These are phyloP conservation scores for Hortaea sp. DNA, from an alignment of 2,329 filamentous ascomycete genomes.

Conservation along the genomic window DNA sequence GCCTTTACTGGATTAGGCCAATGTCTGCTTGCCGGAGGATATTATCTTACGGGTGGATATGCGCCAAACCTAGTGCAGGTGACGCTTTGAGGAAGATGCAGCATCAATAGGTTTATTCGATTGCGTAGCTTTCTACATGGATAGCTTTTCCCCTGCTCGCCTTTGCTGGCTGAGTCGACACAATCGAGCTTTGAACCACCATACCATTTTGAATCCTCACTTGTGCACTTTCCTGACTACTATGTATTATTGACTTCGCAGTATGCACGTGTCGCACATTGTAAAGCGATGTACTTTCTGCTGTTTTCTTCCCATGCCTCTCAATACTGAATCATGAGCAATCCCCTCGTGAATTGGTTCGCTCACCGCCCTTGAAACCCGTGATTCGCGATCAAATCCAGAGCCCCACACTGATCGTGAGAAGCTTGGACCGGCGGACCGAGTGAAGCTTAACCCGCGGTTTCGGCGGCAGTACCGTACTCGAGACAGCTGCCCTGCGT, in stretches of 20 bases:
- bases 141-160: constrained; percentile 15
- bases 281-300: no score
- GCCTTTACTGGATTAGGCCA: not conserved
- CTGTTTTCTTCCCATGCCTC: no score
- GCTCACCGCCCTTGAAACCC: no score
- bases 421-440: not conserved
- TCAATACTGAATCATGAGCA: no score
- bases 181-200: constrained; percentile 22
- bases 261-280: no score
- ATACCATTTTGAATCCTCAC: no score
- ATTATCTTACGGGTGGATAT: no score
- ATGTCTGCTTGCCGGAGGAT: no score
- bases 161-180: constrained; percentile 21
- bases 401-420: not conserved
- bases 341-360: no score
- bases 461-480: not conserved
- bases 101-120: constrained; percentile 17
- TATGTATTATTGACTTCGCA: no score
- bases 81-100: not conserved
- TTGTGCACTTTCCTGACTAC: no score
- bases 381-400: no score
- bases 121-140: constrained; percentile 10
- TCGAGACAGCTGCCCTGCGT: not conserved
- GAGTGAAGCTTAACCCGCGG: not conserved
- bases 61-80: not conserved